Conservation (phyloP, 2,329 filamentous ascomycete species). For the Chrysoporthe cubensis region DNA sequence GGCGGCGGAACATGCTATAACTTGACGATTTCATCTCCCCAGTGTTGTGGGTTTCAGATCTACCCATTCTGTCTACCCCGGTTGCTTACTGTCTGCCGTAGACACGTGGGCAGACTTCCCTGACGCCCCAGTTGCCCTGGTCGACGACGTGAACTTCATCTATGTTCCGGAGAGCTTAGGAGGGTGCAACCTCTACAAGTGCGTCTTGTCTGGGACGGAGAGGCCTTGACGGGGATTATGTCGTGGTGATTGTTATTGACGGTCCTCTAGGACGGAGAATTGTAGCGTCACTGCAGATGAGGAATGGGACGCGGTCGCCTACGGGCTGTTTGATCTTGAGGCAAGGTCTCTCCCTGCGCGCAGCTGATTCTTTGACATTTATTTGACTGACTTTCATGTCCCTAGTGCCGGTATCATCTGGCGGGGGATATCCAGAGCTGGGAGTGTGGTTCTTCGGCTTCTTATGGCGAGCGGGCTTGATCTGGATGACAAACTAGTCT, state of each 20-base stretch:
- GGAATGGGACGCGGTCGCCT: background rate
- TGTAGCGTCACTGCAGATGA: conserved; percentile 6
- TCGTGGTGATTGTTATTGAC: background rate
- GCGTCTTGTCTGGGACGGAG: background rate
- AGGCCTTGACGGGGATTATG: no score
- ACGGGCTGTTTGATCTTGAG: conserved; percentile 3
- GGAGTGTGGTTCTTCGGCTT: conserved; percentile 3
- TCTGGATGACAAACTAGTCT: background rate
- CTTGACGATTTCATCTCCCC: background rate
- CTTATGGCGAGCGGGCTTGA: background rate
- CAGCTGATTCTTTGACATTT: background rate
- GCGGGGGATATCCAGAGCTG: conserved; percentile 4
- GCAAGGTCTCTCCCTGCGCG: background rate
- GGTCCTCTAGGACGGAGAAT: background rate
- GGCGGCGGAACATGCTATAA: conserved; percentile 15
- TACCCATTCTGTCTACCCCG: background rate
- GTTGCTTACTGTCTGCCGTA: background rate
- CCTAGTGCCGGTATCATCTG: conserved; percentile 14
- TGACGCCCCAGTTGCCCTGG: background rate
- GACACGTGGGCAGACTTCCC: conserved; percentile 16
- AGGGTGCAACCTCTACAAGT: conserved; percentile 11
- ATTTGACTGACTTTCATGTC: background rate
- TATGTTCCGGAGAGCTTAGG: background rate
- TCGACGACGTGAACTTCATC: conserved; percentile 1
- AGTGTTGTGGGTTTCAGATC: conserved; percentile 1